Conservation (phyloP, 1,284 basidiomycete genomes). For the Cryptococcus deneoformans region DNA sequence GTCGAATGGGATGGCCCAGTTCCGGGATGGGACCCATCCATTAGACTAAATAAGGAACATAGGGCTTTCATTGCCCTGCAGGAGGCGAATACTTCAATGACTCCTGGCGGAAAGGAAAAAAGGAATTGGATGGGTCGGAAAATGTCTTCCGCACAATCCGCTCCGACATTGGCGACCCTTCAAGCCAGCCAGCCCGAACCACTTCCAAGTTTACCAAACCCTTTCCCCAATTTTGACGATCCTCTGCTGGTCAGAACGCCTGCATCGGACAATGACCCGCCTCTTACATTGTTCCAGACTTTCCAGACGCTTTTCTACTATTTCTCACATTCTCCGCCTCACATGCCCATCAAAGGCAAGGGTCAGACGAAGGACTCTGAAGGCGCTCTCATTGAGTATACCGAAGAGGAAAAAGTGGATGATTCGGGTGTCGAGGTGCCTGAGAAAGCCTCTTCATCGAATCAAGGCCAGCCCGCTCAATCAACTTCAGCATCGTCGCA, state of each 20-base stretch:
- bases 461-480: not conserved
- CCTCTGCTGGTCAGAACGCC: not conserved
- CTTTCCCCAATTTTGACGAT: not conserved
- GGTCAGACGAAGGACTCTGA: slow-evolving; percentile 17
- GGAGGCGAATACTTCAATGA: slow-evolving; percentile 3
- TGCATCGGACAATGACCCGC: slow-evolving; percentile 57
- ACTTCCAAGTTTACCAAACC: slow-evolving; percentile 8
- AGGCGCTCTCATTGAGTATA: slow-evolving; percentile 3
- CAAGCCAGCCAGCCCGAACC: slow-evolving; percentile 1
- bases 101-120: slow-evolving; percentile 11
- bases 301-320: slow-evolving; percentile 84
- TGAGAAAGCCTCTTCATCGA: not conserved
- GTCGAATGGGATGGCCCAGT: not conserved
- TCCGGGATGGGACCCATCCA: slow-evolving; percentile 12
- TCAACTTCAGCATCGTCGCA: not conserved
- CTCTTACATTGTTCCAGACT: slow-evolving; percentile 80
- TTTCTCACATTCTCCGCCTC: slow-evolving; percentile 54
- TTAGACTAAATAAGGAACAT: slow-evolving; percentile 5
- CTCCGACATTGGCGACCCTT: slow-evolving; percentile 11
- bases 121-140: slow-evolving; percentile 13
- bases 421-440: not conserved
- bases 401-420: not conserved
- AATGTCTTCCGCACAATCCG: not conserved
- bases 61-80: not conserved
- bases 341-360: slow-evolving; percentile 43